Evolutionary conservation across 768 basidiomycete species (phyloP), one percentile per base, ranked within the genome.

Genomic region (Hericium alpestre): DNA sequence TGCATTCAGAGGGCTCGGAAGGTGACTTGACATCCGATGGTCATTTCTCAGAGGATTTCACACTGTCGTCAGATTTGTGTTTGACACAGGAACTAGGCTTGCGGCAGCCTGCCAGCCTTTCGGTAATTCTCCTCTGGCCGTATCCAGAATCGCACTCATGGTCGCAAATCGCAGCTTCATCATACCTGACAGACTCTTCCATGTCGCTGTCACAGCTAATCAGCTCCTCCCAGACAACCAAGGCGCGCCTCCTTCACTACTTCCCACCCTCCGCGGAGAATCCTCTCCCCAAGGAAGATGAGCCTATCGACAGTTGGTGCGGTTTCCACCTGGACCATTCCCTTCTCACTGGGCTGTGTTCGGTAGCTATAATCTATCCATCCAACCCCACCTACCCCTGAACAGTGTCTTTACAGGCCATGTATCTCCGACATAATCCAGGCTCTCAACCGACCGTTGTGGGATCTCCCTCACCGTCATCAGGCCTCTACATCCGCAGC

Each of bases 301-400:
- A 84, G 51, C 74, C 83, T 1, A 72, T 92, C 27, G 92, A 96
- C 61, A 89, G 83, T 61, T 93, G 91, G 82, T 98, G 95, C 72
- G 95, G 95, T 16, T 93, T 93, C 64, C 95, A 98, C 69, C 75
- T 93, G 20, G 96, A 99, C 66, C 93, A 97, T 65, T 87, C 86
- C 8, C 69, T 92, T 40, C 71, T 99, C 56, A 99, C 96, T 1
- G 96, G 93, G 2, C 81, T 99, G 38, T 97, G 93, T 70, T 87
- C 90, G 51, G 88, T 88, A 67, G 68, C 79, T 63, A 25, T 38
- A 4, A 32, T 23, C 55, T 58, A 25, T 58, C 41, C 46, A 39
- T 18, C 16, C 37, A 38, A 53, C 40, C 55, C 46, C 46, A 13
- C 48, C 25, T 38, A 51, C 48, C 11, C 20, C 54, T 51, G 8